Evolutionary conservation across 106 monocot species (phyloP).

Genomic region (Apostasia shenzhenica): DNA sequence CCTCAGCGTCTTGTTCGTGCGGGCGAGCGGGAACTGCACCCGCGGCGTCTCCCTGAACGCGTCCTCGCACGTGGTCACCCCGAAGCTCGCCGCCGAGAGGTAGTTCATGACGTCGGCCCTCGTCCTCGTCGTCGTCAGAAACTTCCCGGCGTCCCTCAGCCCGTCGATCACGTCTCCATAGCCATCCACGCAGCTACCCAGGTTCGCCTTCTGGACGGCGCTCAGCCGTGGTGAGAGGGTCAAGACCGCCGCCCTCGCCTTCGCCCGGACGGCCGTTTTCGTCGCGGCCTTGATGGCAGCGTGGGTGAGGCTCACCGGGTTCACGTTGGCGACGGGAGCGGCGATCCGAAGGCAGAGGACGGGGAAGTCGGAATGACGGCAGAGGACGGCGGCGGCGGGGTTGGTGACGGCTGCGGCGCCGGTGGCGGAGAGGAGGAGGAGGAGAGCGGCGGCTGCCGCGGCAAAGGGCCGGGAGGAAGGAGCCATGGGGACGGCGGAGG

Average conservation of each 20-base stretch:
- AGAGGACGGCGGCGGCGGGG: neutral
- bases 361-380: conserved; percentile 8
- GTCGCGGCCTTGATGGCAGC: neutral
- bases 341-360: conserved; percentile 2
- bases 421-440: neutral
- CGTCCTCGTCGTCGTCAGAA: neutral
- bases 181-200: neutral
- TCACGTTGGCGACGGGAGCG: neutral
- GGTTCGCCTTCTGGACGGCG: neutral
- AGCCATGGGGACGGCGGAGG: too few species aligned
- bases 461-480: too few species aligned
- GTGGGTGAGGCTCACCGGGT: neutral
- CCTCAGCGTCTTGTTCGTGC: conserved; percentile 3
- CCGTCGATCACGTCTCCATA: conserved; percentile 7
- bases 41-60: neutral
- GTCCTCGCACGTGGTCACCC: conserved; percentile 5
- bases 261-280: neutral
- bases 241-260: neutral
- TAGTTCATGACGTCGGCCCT: conserved; percentile 7
- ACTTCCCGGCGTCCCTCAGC: neutral
- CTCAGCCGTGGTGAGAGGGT: neutral
- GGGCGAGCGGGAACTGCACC: neutral
- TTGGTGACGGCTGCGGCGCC: neutral
- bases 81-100: conserved; percentile 9
- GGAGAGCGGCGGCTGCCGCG: neutral